A percentile compares a stretch with the other conserved stretches of the same genome.
phyloP scores from a whole-genome alignment of 495 filamentous ascomycete species.

The Aspergillus saccharolyticus region DNA sequence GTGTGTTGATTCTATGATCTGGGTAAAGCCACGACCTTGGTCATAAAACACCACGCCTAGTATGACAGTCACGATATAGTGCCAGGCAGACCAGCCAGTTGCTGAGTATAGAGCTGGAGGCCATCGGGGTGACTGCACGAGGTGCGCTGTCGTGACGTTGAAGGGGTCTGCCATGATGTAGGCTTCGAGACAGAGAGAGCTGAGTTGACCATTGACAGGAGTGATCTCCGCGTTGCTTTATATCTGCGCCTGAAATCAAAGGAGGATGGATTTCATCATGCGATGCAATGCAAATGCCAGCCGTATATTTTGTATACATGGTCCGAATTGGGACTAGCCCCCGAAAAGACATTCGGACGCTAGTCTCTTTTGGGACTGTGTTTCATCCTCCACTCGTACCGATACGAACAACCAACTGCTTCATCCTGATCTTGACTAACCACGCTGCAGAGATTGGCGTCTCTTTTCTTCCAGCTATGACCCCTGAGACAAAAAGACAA shows the following conservation, averaged over 20 bases:
- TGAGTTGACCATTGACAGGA: too few relatives aligned
- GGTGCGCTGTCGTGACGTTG: constrained; percentile 12
- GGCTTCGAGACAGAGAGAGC: not conserved
- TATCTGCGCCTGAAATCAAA: not conserved
- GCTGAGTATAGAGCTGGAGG: not conserved
- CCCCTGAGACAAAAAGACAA: too few relatives aligned
- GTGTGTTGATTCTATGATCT: not conserved
- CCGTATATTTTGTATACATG: not conserved
- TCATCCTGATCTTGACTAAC: too few relatives aligned
- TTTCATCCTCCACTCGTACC: not conserved
- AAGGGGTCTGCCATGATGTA: constrained; percentile 11
- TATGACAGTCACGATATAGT: constrained; percentile 24
- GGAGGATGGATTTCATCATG: not conserved
- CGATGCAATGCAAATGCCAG: not conserved
- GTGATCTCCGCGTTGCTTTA: not conserved
- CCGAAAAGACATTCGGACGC: constrained; percentile 8
- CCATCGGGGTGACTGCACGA: constrained; percentile 6
- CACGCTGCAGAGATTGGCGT: too few relatives aligned
- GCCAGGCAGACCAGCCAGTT: constrained; percentile 22
- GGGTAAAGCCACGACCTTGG: constrained; percentile 20
- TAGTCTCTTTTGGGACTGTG: not conserved
- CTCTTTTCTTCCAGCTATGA: too few relatives aligned
- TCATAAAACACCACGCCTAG: constrained; percentile 29
- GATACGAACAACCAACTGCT: too few relatives aligned
- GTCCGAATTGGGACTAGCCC: constrained; percentile 26